Base-by-base conservation (phyloP, 2,329 filamentous ascomycete genomes). In the Herpotrichia juniperi region DNA sequence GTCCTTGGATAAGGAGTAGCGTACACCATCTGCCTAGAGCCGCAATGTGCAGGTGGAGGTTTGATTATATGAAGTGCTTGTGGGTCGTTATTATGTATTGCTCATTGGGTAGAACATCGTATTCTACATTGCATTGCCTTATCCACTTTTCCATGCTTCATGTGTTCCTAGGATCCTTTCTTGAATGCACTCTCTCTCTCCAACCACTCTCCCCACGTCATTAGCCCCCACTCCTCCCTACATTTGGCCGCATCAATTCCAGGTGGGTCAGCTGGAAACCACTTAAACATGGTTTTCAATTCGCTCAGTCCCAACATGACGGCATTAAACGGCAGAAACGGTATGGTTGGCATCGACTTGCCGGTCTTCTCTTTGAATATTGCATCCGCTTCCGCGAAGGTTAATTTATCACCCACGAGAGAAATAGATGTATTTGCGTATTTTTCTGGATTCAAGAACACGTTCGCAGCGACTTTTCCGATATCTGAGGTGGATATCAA, bases 361-460 rank as follows among this genome's bases (percentile, higher is more conserved):
- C 79, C 80, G 0, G 76, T 77, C 44, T 71, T 73, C 28, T 74
- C 57, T 63, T 74, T 69, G 58, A 81, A 82, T 7, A 75, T 68
- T 14, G 63, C 54, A 11, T 67, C 65, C 9, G 76, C 73, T 26
- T 80, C 63, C 0, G 60, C 58, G 24, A 73, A 74, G 0, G 75
- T 78, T 31, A 83, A 56, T 19, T 81, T 76, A 45, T 82, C 81
- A 1, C 80, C 79, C 0, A 80, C 81, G 8, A 83, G 53, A 6
- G 77, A 75, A 24, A 82, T 66, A 2, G 64, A 67, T 43, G 64
- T 65, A 17, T 76, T 73, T 11, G 67, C 66, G 51, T 73, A 81
- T 37, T 75, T 64, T 0, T 76, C 68, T 0, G 75, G 69, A 1
- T 77, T 59, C 2, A 76, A 39, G 50, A 83, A 79, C 0, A 78